A percentile compares a stretch with the other conserved stretches of the same genome.
These are phyloP conservation scores for Penicillium samsonianum DNA, from an alignment of 495 filamentous ascomycete genomes.

Conservation along the genomic window DNA sequence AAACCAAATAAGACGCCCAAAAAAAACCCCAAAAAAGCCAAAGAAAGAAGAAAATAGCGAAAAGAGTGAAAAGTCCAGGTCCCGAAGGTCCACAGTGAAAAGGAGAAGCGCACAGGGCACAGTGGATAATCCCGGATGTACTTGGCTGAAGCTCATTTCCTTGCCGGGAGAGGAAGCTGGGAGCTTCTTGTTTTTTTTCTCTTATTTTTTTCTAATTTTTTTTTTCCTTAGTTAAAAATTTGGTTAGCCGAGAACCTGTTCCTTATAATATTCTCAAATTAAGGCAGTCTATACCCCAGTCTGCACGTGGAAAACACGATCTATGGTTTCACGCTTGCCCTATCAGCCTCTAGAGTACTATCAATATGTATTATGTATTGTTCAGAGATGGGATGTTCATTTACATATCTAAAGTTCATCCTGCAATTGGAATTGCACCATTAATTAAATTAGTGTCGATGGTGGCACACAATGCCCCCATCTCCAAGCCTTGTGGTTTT, in stretches of 20 bases:
- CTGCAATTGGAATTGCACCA: too few relatives aligned
- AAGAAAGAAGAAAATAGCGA: background rate
- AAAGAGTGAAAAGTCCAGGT: constrained; percentile 1
- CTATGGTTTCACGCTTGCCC: background rate
- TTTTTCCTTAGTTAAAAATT: too few relatives aligned
- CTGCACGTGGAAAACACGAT: background rate
- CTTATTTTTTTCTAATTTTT: background rate
- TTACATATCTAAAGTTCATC: too few relatives aligned
- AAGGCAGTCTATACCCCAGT: background rate
- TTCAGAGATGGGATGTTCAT: too few relatives aligned
- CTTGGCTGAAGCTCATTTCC: constrained; percentile 12
- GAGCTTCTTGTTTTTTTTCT: background rate
- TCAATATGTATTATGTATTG: too few relatives aligned
- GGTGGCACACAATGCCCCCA: too few relatives aligned
- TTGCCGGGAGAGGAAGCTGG: background rate
- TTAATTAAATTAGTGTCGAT: too few relatives aligned
- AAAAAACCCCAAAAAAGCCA: background rate
- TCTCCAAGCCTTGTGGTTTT: too few relatives aligned
- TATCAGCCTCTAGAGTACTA: background rate
- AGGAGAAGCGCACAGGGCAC: constrained; percentile 17
- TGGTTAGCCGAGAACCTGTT: background rate
- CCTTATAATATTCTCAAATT: background rate
- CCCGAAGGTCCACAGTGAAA: constrained; percentile 7
- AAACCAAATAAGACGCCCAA: too few relatives aligned
- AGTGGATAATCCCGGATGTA: constrained; percentile 12